Base-by-base conservation (phyloP, 148 eudicot genomes). In the Nepenthes gracilis region DNA sequence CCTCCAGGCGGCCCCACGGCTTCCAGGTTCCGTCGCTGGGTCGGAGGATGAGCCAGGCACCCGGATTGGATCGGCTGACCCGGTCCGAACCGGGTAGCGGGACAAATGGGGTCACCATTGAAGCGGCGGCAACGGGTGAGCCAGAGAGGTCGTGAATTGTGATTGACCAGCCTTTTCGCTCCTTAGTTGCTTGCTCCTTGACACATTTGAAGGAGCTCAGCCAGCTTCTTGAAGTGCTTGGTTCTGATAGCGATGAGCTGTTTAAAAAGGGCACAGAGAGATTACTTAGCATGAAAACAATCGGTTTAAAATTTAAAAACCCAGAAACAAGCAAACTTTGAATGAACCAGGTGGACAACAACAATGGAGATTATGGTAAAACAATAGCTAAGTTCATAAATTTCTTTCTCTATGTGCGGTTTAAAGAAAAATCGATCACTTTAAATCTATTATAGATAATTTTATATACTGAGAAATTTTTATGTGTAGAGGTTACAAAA, bases 1-100 rank as follows among this genome's bases (percentile, higher is more conserved):
- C 93, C 77, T 92, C 94, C 9, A 92, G 86, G 2, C 98, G 81
- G 35, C 91, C 98, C 98, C 98, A 92, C 0, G 98, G 96, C 70
- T 80, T 88, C 98, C 98, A 92, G 0, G 96, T 92, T n/a, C 67
- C 63, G 6, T 80, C 83, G 10, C 84, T 90, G 1, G 97, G 94
- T 6, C 86, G 81, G 32, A 90, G 80, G 65, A 90, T 84, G 59
- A 90, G 85, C 97, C 97, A 90, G 1, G 97, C 95, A 12, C 96
- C 98, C 2, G 98, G 96, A 72, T 88, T 92, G 5, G 96, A 82
- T 5, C 70, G 69, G 82, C 87, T 75, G 45, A 93, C 98, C 37
- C 75, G 67, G 49, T 88, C 81, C 15, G 89, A 71, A 33, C 95
- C 95, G 0, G 71, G 88, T 1, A 90, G 82, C 2, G 98, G 96